A percentile compares a stretch with the other conserved stretches of the same genome.
These are phyloP conservation scores for Ganoderma lingzhi DNA, from an alignment of 1,284 basidiomycete genomes.

Conservation along the genomic window DNA sequence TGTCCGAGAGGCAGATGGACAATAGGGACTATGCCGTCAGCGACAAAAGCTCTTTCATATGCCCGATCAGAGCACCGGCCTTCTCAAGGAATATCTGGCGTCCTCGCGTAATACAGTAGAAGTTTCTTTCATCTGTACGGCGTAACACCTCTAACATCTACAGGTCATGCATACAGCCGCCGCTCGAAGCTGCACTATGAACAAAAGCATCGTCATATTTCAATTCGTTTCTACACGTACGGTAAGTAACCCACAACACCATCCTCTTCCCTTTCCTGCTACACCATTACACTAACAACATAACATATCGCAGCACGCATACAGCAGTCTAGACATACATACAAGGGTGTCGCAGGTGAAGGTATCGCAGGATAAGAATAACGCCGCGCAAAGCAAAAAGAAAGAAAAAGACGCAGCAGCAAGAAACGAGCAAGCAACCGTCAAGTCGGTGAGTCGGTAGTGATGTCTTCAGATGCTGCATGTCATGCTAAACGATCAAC, in stretches of 20 bases:
- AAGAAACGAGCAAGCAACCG: background rate
- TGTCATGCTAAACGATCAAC: constrained; percentile 16
- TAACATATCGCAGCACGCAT: constrained; percentile 27
- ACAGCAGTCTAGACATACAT: constrained; percentile 18
- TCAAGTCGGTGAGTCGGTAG: background rate
- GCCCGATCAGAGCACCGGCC: no score
- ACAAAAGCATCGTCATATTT: background rate
- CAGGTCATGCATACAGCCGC: background rate
- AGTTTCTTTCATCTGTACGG: background rate
- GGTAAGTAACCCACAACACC: constrained; percentile 20
- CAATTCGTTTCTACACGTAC: constrained; percentile 28
- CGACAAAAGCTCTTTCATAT: no score
- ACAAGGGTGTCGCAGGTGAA: constrained; percentile 13
- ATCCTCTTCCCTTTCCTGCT: background rate
- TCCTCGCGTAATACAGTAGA: no score
- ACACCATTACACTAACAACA: constrained; percentile 28
- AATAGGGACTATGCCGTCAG: no score
- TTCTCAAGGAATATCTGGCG: no score
- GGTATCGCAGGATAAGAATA: constrained; percentile 17
- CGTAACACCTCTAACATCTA: background rate
- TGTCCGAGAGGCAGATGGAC: no score
- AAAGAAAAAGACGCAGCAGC: background rate
- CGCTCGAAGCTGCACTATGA: background rate
- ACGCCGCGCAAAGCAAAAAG: constrained; percentile 1
- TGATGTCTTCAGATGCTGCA: background rate